These are phyloP conservation scores for Crithidia thermophila DNA, from an alignment of 208 protist genomes.

Conservation along the genomic window DNA sequence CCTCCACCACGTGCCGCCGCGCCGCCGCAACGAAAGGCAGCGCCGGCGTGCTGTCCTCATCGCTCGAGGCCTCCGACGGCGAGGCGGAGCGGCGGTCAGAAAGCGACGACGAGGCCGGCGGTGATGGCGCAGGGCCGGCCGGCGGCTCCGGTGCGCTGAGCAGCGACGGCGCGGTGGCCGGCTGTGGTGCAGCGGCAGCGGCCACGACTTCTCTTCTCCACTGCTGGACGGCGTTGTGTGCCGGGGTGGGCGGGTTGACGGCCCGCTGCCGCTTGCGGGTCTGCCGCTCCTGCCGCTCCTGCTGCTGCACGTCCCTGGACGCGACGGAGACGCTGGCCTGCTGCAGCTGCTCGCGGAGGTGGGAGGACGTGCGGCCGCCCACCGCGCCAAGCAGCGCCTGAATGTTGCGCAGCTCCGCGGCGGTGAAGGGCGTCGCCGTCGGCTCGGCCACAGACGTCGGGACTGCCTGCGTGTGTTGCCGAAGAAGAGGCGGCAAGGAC, in stretches of 20 bases:
- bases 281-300: constrained; percentile 16
- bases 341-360: constrained; percentile 32
- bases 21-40: constrained; percentile 44
- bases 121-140: too few relatives aligned
- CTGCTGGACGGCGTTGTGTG: neutral
- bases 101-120: too few relatives aligned
- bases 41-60: neutral
- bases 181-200: neutral
- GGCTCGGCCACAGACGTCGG: neutral
- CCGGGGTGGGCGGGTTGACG: neutral
- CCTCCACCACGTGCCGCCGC: constrained; percentile 46
- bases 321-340: constrained; percentile 37
- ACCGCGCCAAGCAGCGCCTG: constrained; percentile 53
- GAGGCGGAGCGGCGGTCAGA: too few relatives aligned
- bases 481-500: too few relatives aligned
- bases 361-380: constrained; percentile 33
- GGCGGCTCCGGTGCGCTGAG: too few relatives aligned
- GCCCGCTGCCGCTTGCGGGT: constrained; percentile 33
- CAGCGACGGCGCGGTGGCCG: neutral
- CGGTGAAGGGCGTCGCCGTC: constrained; percentile 24
- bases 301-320: constrained; percentile 4
- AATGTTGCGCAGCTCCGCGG: constrained; percentile 60
- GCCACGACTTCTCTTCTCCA: neutral
- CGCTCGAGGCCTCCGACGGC: neutral
- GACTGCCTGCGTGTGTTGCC: too few relatives aligned